Conservation (phyloP, 768 basidiomycete genomes). For the Neoboletus magnificus region DNA sequence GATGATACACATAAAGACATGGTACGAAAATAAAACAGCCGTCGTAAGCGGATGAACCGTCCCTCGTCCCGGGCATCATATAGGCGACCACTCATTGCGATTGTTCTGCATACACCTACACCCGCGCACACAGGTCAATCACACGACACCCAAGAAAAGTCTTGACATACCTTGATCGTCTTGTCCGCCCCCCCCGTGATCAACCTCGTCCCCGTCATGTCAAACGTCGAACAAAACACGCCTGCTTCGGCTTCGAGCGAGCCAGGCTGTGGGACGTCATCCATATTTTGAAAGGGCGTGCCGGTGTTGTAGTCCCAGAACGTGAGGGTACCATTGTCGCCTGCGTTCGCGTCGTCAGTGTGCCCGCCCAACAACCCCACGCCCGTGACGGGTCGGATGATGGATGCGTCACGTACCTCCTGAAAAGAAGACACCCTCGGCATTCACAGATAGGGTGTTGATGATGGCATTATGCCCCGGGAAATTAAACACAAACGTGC, state of each 20-base stretch:
- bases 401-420: slow-evolving; percentile 54
- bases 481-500: slow-evolving; percentile 94
- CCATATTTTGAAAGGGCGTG: slow-evolving; percentile 89
- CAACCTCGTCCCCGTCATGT: slow-evolving; percentile 88
- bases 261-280: slow-evolving; percentile 95
- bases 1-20: not conserved
- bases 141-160: not conserved
- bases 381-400: not conserved
- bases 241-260: slow-evolving; percentile 97
- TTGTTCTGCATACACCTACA: slow-evolving; percentile 68
- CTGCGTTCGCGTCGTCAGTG: slow-evolving; percentile 36
- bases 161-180: slow-evolving; percentile 89
- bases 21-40: not conserved
- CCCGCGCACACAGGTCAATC: not conserved
- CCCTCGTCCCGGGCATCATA: too few relatives aligned
- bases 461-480: slow-evolving; percentile 96
- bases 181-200: slow-evolving; percentile 98
- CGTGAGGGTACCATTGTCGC: slow-evolving; percentile 86
- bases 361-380: too few relatives aligned
- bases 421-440: slow-evolving; percentile 96
- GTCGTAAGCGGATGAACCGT: not conserved
- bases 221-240: slow-evolving; percentile 96
- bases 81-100: slow-evolving; percentile 41
- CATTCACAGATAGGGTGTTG: slow-evolving; percentile 90
- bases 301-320: slow-evolving; percentile 91